Percentiles rank a stretch among this genome's conserved stretches.
Conservation (phyloP, 805 yeast species). For the Cyberlindnera mycetangii region DNA sequence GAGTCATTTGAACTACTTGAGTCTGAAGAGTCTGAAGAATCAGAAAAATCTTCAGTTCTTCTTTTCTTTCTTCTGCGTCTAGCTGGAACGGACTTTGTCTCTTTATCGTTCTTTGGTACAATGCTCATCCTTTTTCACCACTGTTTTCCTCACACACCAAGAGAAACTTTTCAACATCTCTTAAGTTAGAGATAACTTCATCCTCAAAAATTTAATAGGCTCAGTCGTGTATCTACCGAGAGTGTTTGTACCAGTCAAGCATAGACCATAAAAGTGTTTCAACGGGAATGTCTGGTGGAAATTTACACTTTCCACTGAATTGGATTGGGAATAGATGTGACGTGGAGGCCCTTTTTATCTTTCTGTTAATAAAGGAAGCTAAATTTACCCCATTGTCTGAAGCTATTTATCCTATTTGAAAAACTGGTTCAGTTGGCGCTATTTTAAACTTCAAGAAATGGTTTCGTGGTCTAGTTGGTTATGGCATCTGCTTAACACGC, state of each 20-base stretch:
- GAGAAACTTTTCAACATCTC: no score
- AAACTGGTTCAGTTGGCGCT: no score
- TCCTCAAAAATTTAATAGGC: not conserved
- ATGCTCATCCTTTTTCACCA: slow-evolving; percentile 21
- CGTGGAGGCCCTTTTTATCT: no score
- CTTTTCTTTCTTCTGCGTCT: slow-evolving; percentile 71
- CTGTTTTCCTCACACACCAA: not conserved
- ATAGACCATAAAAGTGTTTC: no score
- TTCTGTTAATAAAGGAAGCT: no score
- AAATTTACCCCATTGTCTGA: no score
- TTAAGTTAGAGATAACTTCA: not conserved
- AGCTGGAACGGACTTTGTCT: slow-evolving; percentile 15
- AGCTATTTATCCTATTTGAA: no score
- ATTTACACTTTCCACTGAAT: no score
- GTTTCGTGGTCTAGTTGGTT: slow-evolving; percentile 99
- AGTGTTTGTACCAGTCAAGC: no score
- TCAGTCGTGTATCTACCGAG: no score
- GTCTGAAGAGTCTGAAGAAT: slow-evolving; percentile 47
- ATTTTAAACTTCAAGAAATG: slow-evolving; percentile 26
- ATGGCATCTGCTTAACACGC: slow-evolving; percentile 99
- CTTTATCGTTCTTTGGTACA: slow-evolving; percentile 23
- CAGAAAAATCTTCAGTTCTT: slow-evolving; percentile 75
- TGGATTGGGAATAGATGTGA: no score
- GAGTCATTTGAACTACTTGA: slow-evolving; percentile 33
- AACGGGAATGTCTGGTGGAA: no score